phyloP scores from a whole-genome alignment of 371 early-diverging fungal genomes.

The Rhizopus sp. region DNA sequence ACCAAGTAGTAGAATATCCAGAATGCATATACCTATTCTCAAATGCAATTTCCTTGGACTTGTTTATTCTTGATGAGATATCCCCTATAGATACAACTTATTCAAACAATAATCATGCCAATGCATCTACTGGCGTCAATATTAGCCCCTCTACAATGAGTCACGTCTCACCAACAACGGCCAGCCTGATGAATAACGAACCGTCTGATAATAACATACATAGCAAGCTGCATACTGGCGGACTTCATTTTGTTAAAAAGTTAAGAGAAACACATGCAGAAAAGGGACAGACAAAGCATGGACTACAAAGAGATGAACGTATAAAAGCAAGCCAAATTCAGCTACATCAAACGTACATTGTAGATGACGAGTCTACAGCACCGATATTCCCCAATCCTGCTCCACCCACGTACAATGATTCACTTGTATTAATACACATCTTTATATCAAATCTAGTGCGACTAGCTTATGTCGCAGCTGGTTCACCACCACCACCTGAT shows the following conservation, averaged over 20 bases:
- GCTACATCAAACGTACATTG: slow-evolving; percentile 35
- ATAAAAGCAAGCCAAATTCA: slow-evolving; percentile 32
- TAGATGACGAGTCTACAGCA: slow-evolving; percentile 46
- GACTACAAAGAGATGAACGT: slow-evolving; percentile 34
- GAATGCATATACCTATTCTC: slow-evolving; percentile 67
- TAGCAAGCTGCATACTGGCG: slow-evolving; percentile 28
- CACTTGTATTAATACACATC: slow-evolving; percentile 58
- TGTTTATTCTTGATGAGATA: slow-evolving; percentile 65
- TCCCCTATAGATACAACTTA: neutral
- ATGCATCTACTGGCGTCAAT: neutral
- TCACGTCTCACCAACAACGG: neutral
- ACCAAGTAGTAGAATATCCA: slow-evolving; percentile 60
- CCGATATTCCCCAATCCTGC: slow-evolving; percentile 60
- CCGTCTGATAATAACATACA: neutral
- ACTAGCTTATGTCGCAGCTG: slow-evolving; percentile 68
- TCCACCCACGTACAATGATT: slow-evolving; percentile 60
- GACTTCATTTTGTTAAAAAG: slow-evolving; percentile 45
- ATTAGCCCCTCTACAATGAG: slow-evolving; percentile 14
- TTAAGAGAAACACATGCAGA: slow-evolving; percentile 42
- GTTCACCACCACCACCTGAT: slow-evolving; percentile 64
- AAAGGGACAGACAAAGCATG: slow-evolving; percentile 30
- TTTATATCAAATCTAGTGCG: slow-evolving; percentile 63
- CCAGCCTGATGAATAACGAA: slow-evolving; percentile 1
- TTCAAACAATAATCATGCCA: neutral
- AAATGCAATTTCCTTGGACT: slow-evolving; percentile 66